Base-by-base conservation (phyloP, 1,139 yeast genomes). In the Candida labiduridarum region DNA sequence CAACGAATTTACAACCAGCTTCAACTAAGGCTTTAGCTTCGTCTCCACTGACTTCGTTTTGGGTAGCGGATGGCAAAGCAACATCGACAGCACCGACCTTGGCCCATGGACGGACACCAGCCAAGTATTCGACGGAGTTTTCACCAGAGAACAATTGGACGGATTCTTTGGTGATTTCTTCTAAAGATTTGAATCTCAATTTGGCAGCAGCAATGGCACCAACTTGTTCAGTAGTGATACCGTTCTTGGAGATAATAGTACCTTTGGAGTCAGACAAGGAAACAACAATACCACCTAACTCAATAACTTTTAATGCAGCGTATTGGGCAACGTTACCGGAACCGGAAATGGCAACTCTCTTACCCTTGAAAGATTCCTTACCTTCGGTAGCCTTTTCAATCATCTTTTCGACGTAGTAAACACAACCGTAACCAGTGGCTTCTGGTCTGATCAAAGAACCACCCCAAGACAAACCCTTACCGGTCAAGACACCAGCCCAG, bases 281-380 rank as follows among this genome's bases (percentile, higher is more conserved):
- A 50, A 91, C 89, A 65, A 94, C 98, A 57, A 83, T 86, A 67
- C 96, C 97, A 62, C 99, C 99, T 65, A 94, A 84, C 80, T 94
- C 97, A 58, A 92, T 90, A 59, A 88, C 96, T 84, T 94, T 94
- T 72, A 92, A 83, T 52, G 98, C 99, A 66, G 99, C 99, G 77
- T 82, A 94, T 81, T 94, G 99, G 55, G 99, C 99, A 71, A 94
- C 99, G 76, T 94, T 94, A 78, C 99, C 99, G 59, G 97, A 86
- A 71, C 99, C 99, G 52, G 97, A 91, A 67, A 94, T 84, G 66
- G 96, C 95, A 61, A 94, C 98, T 68, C 88, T 84, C 83, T 94
- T 94, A 72, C 96, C 97, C 61, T 81, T 73, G 78, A 94, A 88
- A 54, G 91, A 70, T 78, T 91, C 97, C 75, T 86, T 84, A 71